Percentiles rank a stretch among this genome's conserved stretches.
These are phyloP conservation scores for Yamadazyma takamatsuzukensis DNA, from an alignment of 805 yeast genomes.

Conservation along the genomic window DNA sequence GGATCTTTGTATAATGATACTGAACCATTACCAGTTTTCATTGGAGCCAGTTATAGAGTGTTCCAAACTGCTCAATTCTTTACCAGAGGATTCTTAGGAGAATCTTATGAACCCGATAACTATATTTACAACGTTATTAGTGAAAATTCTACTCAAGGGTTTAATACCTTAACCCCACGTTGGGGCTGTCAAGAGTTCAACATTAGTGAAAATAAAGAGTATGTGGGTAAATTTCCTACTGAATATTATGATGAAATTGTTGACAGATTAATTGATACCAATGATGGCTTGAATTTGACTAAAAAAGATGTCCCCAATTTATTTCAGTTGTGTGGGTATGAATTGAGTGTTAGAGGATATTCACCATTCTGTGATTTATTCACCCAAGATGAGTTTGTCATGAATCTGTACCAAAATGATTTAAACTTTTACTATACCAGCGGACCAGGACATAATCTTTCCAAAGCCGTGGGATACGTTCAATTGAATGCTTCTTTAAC, in stretches of 20 bases:
- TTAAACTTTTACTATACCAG: slow-evolving; percentile 55
- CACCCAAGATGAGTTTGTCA: slow-evolving; percentile 64
- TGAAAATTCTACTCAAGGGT: slow-evolving; percentile 50
- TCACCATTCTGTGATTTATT: slow-evolving; percentile 67
- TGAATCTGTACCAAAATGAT: slow-evolving; percentile 58
- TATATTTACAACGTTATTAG: slow-evolving; percentile 38
- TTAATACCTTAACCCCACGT: slow-evolving; percentile 57
- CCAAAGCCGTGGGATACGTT: slow-evolving; percentile 59
- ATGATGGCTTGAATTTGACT: slow-evolving; percentile 53
- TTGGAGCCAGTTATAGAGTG: slow-evolving; percentile 54
- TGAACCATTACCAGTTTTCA: slow-evolving; percentile 45
- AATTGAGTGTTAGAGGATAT: slow-evolving; percentile 63
- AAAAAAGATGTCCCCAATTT: slow-evolving; percentile 48
- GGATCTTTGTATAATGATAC: slow-evolving; percentile 38
- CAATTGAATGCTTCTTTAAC: slow-evolving; percentile 46
- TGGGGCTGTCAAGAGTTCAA: slow-evolving; percentile 40
- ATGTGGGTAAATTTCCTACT: slow-evolving; percentile 25
- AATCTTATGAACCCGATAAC: slow-evolving; percentile 28
- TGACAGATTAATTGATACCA: slow-evolving; percentile 50
- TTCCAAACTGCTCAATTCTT: slow-evolving; percentile 53
- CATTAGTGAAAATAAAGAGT: slow-evolving; percentile 20
- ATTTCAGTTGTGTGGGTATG: slow-evolving; percentile 70
- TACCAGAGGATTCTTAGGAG: slow-evolving; percentile 57
- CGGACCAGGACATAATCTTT: slow-evolving; percentile 60
- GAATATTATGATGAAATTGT: slow-evolving; percentile 52